A percentile compares a stretch with the other conserved stretches of the same genome.
Evolutionary conservation across 495 filamentous ascomycete species (phyloP).

Genomic region (Penicillium lividum): DNA sequence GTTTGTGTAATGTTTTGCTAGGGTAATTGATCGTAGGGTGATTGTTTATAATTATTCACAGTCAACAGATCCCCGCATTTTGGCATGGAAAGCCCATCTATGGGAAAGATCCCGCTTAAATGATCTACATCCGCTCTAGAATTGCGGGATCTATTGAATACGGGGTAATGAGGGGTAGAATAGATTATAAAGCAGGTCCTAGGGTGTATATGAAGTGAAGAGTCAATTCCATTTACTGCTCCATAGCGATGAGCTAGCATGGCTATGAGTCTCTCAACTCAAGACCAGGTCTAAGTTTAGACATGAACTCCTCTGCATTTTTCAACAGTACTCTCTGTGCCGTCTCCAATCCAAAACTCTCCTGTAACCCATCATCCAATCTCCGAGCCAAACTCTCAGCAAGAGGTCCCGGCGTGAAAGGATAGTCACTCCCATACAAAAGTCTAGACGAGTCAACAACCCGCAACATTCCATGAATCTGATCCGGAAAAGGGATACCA

Average conservation of each 20-base stretch:
- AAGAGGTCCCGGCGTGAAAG: slow-evolving; percentile 28
- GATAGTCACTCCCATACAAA: slow-evolving; percentile 51
- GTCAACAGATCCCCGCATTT: neutral
- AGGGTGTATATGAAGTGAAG: too few relatives aligned
- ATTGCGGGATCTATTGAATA: neutral
- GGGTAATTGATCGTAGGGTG: neutral
- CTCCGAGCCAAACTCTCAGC: slow-evolving; percentile 10
- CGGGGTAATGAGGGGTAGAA: neutral
- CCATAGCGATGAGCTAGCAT: neutral
- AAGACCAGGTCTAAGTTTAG: neutral
- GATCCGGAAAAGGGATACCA: slow-evolving; percentile 49
- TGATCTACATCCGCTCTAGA: neutral
- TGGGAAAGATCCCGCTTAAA: neutral
- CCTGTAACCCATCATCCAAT: slow-evolving; percentile 15
- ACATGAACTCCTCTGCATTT: slow-evolving; percentile 18
- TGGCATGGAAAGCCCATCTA: neutral
- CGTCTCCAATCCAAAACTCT: slow-evolving; percentile 10
- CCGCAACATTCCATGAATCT: slow-evolving; percentile 37
- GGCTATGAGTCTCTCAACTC: neutral
- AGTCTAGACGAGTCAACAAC: slow-evolving; percentile 31
- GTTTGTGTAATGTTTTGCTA: too few relatives aligned
- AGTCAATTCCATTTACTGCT: too few relatives aligned
- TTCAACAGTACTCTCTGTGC: slow-evolving; percentile 6
- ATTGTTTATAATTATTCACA: neutral
- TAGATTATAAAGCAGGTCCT: too few relatives aligned